Evolutionary conservation across 768 basidiomycete genomes (phyloP).

Genomic region (Steccherinum ochraceum): DNA sequence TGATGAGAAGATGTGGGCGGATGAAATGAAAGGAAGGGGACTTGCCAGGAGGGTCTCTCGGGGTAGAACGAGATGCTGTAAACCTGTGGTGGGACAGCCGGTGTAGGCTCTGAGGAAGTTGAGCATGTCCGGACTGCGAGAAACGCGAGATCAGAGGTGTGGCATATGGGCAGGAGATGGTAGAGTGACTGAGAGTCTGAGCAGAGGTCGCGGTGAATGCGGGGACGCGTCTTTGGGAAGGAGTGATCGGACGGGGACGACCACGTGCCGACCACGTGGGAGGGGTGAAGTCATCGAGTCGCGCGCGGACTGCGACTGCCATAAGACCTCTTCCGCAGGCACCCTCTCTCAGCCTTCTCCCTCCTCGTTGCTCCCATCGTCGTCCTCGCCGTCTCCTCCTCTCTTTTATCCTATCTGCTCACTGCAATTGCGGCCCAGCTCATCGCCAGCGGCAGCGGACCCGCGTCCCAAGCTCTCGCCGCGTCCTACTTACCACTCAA

Average conservation of each 20-base stretch:
- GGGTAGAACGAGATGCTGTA: constrained; percentile 54
- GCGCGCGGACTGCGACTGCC: background rate
- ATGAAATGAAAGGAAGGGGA: constrained; percentile 9
- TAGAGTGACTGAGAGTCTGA: background rate
- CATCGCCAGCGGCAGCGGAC: background rate
- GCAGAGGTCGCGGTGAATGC: background rate
- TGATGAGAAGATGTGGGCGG: constrained; percentile 1
- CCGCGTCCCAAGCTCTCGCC: background rate
- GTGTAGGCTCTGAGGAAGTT: constrained; percentile 39
- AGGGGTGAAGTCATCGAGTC: background rate
- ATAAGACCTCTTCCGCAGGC: background rate
- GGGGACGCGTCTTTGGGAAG: too few relatives aligned
- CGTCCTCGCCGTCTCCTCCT: background rate
- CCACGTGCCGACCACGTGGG: background rate
- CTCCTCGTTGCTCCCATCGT: background rate
- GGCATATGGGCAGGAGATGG: background rate
- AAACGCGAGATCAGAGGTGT: background rate
- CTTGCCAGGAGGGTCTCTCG: constrained; percentile 55
- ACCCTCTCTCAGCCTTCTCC: background rate
- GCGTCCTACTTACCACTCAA: background rate
- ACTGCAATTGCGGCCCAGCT: too few relatives aligned
- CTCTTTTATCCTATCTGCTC: too few relatives aligned
- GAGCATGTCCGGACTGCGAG: constrained; percentile 32
- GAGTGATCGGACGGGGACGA: too few relatives aligned
- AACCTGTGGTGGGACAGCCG: constrained; percentile 45